Base-by-base conservation (phyloP, 805 yeast genomes). In the Ogataea allantospora region DNA sequence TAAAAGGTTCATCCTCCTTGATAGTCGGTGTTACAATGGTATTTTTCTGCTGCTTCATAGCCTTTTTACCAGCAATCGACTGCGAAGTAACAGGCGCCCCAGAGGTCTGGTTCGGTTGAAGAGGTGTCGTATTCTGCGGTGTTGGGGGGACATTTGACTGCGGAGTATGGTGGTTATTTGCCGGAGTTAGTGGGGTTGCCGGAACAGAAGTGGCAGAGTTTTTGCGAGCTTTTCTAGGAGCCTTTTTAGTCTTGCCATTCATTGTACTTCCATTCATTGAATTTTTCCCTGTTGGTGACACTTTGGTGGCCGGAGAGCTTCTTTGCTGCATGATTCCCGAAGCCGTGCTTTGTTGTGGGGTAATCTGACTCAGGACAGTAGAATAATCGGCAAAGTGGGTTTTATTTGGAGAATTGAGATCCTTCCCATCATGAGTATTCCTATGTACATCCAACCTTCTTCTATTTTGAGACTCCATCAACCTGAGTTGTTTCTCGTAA, bases 401-500 rank as follows among this genome's bases (percentile, higher is more conserved):
- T 30, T 39, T 45, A 33, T 40, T 37, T 23, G 55, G 44, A 21
- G 42, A 41, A 31, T 46, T 42, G 33, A 27, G 18, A 20, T 42
- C 47, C 40, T 48, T 33, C 33, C 40, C 30, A 20, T 39, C 50
- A n/a, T 54, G 62, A 21, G 60, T 66, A 44, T 60, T 65, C 25
- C 78, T 58, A 5, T 73, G 77, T 35, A 69, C 73, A 49, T 75
- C 80, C 33, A 83, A 64, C 38, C 85, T 70, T 57, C 77, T 78
- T 55, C 82, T 80, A 59, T 83, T 86, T 56, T 84, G 89, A 46
- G 76, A 76, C 52, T 86, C 95, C 54, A 87, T 63, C 37, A 82
- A 57, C 73, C 83, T 74, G 48, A 85, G 65, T 59, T 85, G 91
- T 68, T 77, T 79, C 58, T 86, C 95, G 58, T 87, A 86, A 55